These are phyloP conservation scores for Cyclotella cryptica DNA, from an alignment of 108 stramenopile genomes.

Conservation along the genomic window DNA sequence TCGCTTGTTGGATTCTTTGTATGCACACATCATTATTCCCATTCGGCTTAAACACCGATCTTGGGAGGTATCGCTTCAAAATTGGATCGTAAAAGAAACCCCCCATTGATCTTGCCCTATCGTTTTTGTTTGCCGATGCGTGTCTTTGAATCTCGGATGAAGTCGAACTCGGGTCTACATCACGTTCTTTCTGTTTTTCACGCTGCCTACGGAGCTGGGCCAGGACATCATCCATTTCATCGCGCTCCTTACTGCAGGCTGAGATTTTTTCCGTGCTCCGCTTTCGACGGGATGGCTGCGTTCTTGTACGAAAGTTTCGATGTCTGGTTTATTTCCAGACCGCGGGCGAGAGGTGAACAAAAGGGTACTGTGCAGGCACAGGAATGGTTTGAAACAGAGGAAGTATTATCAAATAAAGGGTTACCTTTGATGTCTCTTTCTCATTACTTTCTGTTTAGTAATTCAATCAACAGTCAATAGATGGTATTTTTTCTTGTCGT, in stretches of 20 bases:
- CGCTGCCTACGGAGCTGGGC: constrained; percentile 44
- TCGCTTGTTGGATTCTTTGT: constrained; percentile 25
- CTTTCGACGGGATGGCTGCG: background rate
- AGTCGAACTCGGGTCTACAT: background rate
- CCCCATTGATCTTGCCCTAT: constrained; percentile 9
- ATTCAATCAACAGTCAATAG: no score
- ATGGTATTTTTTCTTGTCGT: no score
- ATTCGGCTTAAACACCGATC: constrained; percentile 29
- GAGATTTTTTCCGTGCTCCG: background rate
- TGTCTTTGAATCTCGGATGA: background rate
- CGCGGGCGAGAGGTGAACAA: no score
- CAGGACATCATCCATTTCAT: constrained; percentile 35
- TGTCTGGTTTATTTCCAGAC: background rate
- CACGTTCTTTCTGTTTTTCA: constrained; percentile 12
- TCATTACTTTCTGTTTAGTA: no score
- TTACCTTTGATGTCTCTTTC: no score
- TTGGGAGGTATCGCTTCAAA: constrained; percentile 41
- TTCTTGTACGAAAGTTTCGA: background rate
- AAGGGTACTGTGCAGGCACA: no score
- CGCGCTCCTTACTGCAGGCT: background rate
- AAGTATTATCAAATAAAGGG: no score
- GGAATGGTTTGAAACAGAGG: no score
- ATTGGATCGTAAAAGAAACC: constrained; percentile 40
- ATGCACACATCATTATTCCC: constrained; percentile 40
- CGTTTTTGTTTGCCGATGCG: background rate